phyloP scores from a whole-genome alignment of 352 stramenopile genomes.

The Stephanocyclus meneghinianus region DNA sequence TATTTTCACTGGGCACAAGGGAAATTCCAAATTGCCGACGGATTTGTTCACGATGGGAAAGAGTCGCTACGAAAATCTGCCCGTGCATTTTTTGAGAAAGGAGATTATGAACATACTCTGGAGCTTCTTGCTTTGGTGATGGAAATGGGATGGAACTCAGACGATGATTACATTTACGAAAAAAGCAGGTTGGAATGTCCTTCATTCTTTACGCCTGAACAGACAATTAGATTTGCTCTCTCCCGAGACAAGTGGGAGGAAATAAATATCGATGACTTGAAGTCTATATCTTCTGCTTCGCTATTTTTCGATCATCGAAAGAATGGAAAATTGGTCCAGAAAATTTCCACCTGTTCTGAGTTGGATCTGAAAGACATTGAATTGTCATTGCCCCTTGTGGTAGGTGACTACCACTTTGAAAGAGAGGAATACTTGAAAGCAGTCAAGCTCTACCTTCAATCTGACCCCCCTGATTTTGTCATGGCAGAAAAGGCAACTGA shows the following conservation, averaged over 20 bases:
- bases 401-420: constrained; percentile 37
- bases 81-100: constrained; percentile 36
- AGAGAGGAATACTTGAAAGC: constrained; percentile 28
- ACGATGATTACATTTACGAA: constrained; percentile 46
- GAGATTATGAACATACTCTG: constrained; percentile 23
- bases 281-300: constrained; percentile 13
- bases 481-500: constrained; percentile 34
- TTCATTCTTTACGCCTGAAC: constrained; percentile 24
- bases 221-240: constrained; percentile 31
- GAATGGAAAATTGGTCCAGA: constrained; percentile 8
- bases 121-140: constrained; percentile 28
- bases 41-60: constrained; percentile 20
- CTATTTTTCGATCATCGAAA: constrained; percentile 16
- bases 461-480: constrained; percentile 11
- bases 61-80: constrained; percentile 29
- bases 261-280: constrained; percentile 38
- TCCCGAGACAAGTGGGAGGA: constrained; percentile 34
- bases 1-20: constrained; percentile 30
- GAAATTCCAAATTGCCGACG: constrained; percentile 11
- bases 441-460: constrained; percentile 24
- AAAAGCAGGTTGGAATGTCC: constrained; percentile 13
- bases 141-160: constrained; percentile 28
- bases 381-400: constrained; percentile 16
- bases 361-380: constrained; percentile 18
- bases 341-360: constrained; percentile 15